These are phyloP conservation scores for Apophysomyces sp. DNA, from an alignment of 371 early-diverging fungal genomes.

Conservation along the genomic window DNA sequence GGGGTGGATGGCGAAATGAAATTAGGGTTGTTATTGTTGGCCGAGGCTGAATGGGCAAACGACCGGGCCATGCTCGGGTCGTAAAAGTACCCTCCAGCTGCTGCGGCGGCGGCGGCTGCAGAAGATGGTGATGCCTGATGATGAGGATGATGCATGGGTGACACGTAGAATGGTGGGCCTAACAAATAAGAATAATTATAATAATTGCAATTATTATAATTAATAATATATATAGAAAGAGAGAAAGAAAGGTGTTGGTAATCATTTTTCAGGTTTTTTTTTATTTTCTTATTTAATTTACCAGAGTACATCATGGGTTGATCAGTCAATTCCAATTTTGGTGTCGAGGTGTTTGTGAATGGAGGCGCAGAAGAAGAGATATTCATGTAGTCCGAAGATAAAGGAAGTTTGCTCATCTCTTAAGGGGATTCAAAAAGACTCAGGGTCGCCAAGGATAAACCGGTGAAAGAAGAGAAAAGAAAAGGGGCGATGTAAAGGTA, in stretches of 20 bases:
- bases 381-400: conserved; percentile 3
- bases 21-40: neutral
- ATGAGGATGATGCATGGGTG: conserved; percentile 20
- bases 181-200: neutral
- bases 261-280: neutral
- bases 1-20: conserved; percentile 21
- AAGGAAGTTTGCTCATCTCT: conserved; percentile 1
- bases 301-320: conserved; percentile 27
- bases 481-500: neutral
- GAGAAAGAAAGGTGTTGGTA: too few species aligned
- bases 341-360: neutral
- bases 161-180: conserved; percentile 30
- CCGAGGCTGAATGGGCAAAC: conserved; percentile 5
- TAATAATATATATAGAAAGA: too few species aligned
- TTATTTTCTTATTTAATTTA: conserved; percentile 14
- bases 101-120: neutral
- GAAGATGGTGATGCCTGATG: conserved; percentile 4
- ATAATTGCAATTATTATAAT: too few species aligned
- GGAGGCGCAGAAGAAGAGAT: neutral
- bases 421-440: neutral
- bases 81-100: neutral
- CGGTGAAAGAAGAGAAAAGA: neutral
- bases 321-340: conserved; percentile 23
- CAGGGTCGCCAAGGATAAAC: neutral
- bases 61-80: conserved; percentile 14